Evolutionary conservation across 805 yeast genomes (phyloP).

Genomic region (Starmerella sirachaensis): DNA sequence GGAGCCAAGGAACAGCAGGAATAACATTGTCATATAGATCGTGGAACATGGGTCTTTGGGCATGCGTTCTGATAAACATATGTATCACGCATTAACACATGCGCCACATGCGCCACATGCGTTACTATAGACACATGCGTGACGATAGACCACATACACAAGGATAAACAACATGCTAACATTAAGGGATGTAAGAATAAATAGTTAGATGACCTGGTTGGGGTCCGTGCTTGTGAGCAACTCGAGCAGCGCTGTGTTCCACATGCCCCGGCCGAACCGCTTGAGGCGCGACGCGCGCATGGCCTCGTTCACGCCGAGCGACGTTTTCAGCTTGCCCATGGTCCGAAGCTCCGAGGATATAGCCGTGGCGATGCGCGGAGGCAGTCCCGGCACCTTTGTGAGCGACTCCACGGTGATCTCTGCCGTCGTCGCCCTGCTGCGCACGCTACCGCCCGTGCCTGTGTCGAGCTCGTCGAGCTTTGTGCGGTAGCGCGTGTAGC

Average conservation of each 20-base stretch:
- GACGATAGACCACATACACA: too few species aligned
- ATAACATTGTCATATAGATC: too few species aligned
- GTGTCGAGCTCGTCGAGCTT: conserved; percentile 4
- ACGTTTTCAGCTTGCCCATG: conserved; percentile 7
- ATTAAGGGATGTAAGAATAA: not conserved
- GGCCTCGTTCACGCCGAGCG: conserved; percentile 3
- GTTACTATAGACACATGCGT: too few species aligned
- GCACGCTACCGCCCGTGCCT: conserved; percentile 10
- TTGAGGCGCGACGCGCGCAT: conserved; percentile 10
- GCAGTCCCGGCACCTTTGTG: conserved; percentile 14
- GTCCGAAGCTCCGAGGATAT: conserved; percentile 7
- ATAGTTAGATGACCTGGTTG: conserved; percentile 1
- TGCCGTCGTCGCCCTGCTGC: conserved; percentile 4
- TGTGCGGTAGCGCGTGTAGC: conserved; percentile 11
- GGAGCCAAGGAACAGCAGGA: too few species aligned
- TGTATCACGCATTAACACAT: too few species aligned
- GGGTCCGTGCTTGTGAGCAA: conserved; percentile 12
- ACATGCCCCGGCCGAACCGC: conserved; percentile 14
- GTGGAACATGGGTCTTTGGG: too few species aligned
- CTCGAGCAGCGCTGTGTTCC: conserved; percentile 13
- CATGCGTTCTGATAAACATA: too few species aligned
- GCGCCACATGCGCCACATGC: too few species aligned
- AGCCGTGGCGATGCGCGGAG: conserved; percentile 16
- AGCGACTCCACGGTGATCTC: conserved; percentile 15
- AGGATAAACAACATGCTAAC: too few species aligned